Evolutionary conservation across 2,329 filamentous ascomycete genomes (phyloP).

Genomic region (Penicillium sclerotigenum): DNA sequence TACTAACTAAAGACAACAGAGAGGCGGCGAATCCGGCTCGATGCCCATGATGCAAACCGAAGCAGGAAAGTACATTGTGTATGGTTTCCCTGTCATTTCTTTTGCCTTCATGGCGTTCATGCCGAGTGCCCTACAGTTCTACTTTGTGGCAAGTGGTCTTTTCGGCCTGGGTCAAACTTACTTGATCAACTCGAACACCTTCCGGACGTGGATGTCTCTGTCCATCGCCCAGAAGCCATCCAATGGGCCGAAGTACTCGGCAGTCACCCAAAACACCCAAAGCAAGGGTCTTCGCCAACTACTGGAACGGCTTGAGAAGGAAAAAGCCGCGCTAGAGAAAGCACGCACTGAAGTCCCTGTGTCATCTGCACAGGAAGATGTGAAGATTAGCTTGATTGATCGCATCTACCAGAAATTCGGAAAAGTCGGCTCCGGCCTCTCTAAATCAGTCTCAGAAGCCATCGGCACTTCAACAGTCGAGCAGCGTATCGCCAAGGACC

Average conservation of each 20-base stretch:
- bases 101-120: constrained; percentile 54
- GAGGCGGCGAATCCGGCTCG: constrained; percentile 38
- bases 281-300: constrained; percentile 19
- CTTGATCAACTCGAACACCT: constrained; percentile 39
- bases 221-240: constrained; percentile 15
- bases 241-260: neutral
- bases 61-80: constrained; percentile 35
- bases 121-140: constrained; percentile 60
- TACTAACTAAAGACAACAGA: constrained; percentile 21
- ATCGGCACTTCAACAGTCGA: constrained; percentile 3
- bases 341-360: constrained; percentile 1
- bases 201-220: constrained; percentile 32
- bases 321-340: constrained; percentile 10
- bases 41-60: constrained; percentile 31
- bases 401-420: constrained; percentile 20
- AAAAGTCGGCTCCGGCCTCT: constrained; percentile 7
- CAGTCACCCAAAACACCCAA: constrained; percentile 1
- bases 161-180: constrained; percentile 45
- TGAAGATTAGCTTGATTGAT: constrained; percentile 34
- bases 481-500: constrained; percentile 28
- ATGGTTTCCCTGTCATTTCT: constrained; percentile 53
- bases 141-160: constrained; percentile 52
- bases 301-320: constrained; percentile 12
- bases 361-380: neutral
- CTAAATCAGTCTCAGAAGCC: constrained; percentile 8